Conservation (phyloP, 2,329 filamentous ascomycete genomes). For the Macrophomina tecta region DNA sequence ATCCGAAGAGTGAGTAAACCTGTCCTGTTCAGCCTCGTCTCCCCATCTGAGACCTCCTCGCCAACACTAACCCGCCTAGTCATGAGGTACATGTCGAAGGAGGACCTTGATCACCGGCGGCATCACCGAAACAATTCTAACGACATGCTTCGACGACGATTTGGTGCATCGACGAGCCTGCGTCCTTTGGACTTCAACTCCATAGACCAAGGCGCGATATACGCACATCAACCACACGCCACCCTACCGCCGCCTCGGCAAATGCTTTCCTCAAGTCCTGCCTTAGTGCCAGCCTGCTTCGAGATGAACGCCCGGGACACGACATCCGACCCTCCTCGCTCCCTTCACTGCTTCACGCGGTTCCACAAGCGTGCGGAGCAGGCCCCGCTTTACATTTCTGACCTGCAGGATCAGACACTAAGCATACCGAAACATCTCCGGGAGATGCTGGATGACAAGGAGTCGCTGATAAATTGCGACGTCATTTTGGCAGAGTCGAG, state of each 20-base stretch:
- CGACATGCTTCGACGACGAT: constrained; percentile 24
- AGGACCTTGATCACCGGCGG: constrained; percentile 38
- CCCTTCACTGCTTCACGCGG: constrained; percentile 48
- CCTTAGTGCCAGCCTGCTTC: constrained; percentile 20
- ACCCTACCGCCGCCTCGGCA: constrained; percentile 25
- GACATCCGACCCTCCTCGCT: constrained; percentile 32
- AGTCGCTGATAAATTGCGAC: constrained; percentile 33
- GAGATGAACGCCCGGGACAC: constrained; percentile 50
- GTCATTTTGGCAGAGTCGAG: constrained; percentile 50
- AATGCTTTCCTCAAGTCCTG: constrained; percentile 22
- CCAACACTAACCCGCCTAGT: constrained; percentile 41
- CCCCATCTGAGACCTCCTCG: neutral
- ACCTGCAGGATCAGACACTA: neutral
- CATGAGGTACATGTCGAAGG: constrained; percentile 49
- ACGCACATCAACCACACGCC: constrained; percentile 11
- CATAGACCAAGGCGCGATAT: constrained; percentile 21
- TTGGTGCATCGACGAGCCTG: constrained; percentile 15
- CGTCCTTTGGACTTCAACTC: constrained; percentile 23
- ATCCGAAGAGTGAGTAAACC: constrained; percentile 56
- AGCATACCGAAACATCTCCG: constrained; percentile 25
- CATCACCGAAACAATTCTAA: constrained; percentile 29
- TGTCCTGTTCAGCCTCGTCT: constrained; percentile 3
- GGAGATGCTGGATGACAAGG: constrained; percentile 33
- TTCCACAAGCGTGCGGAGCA: constrained; percentile 38
- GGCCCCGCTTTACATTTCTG: constrained; percentile 1